Evolutionary conservation across 1,284 basidiomycete genomes (phyloP).

Genomic region (Schizophyllum amplum): DNA sequence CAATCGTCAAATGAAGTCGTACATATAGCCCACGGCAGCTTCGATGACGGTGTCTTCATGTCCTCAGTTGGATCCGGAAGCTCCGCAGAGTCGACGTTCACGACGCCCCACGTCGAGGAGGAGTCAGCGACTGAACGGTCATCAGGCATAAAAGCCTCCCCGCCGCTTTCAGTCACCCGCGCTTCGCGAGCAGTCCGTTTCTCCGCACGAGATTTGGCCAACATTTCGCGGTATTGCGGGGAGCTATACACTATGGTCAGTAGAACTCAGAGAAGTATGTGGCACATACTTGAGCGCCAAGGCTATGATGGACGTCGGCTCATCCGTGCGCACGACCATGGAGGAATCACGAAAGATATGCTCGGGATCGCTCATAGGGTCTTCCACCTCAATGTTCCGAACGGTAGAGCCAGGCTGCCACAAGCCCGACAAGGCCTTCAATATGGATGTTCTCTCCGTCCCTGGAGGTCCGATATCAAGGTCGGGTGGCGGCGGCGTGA

Average conservation of each 20-base stretch:
- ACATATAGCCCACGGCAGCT: slow-evolving; percentile 75
- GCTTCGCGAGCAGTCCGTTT: slow-evolving; percentile 51
- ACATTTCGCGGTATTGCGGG: slow-evolving; percentile 81
- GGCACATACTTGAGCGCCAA: slow-evolving; percentile 76
- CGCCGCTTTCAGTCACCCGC: slow-evolving; percentile 51
- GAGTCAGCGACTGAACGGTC: slow-evolving; percentile 73
- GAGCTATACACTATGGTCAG: slow-evolving; percentile 44
- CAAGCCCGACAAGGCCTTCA: slow-evolving; percentile 82
- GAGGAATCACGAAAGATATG: slow-evolving; percentile 94
- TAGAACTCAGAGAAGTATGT: slow-evolving; percentile 1
- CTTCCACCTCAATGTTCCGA: slow-evolving; percentile 51
- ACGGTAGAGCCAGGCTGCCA: slow-evolving; percentile 53
- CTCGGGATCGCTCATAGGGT: slow-evolving; percentile 69
- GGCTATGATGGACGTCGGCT: slow-evolving; percentile 97
- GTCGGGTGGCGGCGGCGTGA: slow-evolving; percentile 49
- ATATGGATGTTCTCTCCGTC: slow-evolving; percentile 66
- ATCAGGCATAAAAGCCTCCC: slow-evolving; percentile 82
- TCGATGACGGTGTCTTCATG: slow-evolving; percentile 66
- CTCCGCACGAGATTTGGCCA: slow-evolving; percentile 66
- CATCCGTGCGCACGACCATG: slow-evolving; percentile 94
- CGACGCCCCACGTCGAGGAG: slow-evolving; percentile 80
- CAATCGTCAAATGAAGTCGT: slow-evolving; percentile 20
- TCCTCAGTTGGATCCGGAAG: slow-evolving; percentile 68
- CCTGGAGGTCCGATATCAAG: slow-evolving; percentile 42
- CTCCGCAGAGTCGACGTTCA: slow-evolving; percentile 65